Evolutionary conservation across 306 rosid genomes (phyloP).

Genomic region (Inga laurina): DNA sequence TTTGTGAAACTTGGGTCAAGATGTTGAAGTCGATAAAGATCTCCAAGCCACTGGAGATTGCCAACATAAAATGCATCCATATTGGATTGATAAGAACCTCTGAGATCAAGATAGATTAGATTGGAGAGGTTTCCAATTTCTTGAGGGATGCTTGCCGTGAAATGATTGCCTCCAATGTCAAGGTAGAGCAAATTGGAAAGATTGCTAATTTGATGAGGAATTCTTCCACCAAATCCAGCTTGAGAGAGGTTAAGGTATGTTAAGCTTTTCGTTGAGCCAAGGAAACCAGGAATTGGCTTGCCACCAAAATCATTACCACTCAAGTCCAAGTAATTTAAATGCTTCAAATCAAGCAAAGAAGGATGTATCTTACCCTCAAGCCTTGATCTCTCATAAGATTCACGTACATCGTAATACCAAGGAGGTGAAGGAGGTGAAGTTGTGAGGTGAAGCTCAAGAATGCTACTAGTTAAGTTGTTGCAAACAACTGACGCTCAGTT

Average conservation of each 20-base stretch:
- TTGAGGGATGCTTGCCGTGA: background rate
- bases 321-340: too few species aligned
- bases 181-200: background rate
- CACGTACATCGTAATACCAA: too few species aligned
- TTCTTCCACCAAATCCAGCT: background rate
- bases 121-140: conserved; percentile 28
- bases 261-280: too few species aligned
- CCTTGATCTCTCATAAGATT: too few species aligned
- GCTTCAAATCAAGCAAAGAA: too few species aligned
- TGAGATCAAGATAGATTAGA: background rate
- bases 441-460: too few species aligned
- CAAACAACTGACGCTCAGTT: too few species aligned
- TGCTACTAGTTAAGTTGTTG: too few species aligned
- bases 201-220: background rate
- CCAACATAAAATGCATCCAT: background rate
- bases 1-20: background rate
- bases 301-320: too few species aligned
- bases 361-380: too few species aligned
- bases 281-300: too few species aligned
- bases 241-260: background rate
- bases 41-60: conserved; percentile 15
- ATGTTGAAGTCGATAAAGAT: conserved; percentile 8
- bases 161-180: background rate
- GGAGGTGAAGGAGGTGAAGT: too few species aligned
- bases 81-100: background rate